These are phyloP conservation scores for Chenopodium quinoa DNA, from an alignment of 148 eudicot species.

Conservation along the genomic window DNA sequence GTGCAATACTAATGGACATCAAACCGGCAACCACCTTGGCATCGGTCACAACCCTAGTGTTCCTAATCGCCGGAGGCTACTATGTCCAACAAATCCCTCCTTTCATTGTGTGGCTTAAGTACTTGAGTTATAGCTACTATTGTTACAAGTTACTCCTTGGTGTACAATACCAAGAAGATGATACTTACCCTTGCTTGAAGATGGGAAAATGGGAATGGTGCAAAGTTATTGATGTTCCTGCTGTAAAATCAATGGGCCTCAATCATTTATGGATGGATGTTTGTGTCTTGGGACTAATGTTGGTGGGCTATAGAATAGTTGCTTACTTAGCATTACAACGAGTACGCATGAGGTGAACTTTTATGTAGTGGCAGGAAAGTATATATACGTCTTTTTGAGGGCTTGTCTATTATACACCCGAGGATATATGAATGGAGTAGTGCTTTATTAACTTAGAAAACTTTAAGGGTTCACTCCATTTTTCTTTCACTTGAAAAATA, in stretches of 20 bases:
- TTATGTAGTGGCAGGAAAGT: not conserved
- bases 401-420: not conserved
- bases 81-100: conserved; percentile 90
- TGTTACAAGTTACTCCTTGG: conserved; percentile 90
- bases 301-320: conserved; percentile 75
- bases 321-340: conserved; percentile 86
- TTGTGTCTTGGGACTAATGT: conserved; percentile 67
- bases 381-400: conserved; percentile 6
- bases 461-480: not conserved
- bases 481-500: not conserved
- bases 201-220: conserved; percentile 54
- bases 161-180: conserved; percentile 70
- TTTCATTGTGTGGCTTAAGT: conserved; percentile 92
- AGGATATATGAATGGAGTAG: not conserved
- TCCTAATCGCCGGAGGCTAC: conserved; percentile 95
- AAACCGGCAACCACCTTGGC: conserved; percentile 91
- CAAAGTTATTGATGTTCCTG: conserved; percentile 67
- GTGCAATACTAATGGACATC: conserved; percentile 91
- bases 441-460: not conserved
- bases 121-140: conserved; percentile 95
- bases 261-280: conserved; percentile 66
- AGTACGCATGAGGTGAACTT: conserved; percentile 39
- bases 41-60: conserved; percentile 93
- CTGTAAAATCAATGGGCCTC: conserved; percentile 66
- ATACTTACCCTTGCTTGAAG: conserved; percentile 69